phyloP scores from a whole-genome alignment of 495 filamentous ascomycete species.

The Hypoxylon fuscum region DNA sequence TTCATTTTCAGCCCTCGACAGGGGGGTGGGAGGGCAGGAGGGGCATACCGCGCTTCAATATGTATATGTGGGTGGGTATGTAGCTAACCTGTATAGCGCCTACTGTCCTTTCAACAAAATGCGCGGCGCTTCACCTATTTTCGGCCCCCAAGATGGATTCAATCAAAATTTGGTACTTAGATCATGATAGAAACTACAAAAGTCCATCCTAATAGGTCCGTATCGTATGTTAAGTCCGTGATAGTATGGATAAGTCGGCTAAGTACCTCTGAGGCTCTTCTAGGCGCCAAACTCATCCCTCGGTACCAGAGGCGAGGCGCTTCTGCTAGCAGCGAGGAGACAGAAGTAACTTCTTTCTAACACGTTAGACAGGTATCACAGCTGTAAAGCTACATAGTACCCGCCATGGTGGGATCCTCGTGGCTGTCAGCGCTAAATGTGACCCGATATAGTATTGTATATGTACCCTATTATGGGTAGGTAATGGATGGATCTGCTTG shows the following conservation, averaged over 20 bases:
- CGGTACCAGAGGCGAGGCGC: background rate
- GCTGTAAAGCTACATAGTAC: no score
- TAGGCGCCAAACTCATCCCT: background rate
- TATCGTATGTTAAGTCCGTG: background rate
- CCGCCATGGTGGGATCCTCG: slow-evolving; percentile 3
- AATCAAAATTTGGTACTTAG: slow-evolving; percentile 1
- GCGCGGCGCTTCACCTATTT: slow-evolving; percentile 3
- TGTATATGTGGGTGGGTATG: no score
- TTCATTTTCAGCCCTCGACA: slow-evolving; percentile 20
- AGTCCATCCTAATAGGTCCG: background rate
- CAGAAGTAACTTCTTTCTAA: background rate
- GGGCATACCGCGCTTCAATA: no score
- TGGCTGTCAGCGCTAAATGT: slow-evolving; percentile 11
- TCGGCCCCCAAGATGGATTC: slow-evolving; percentile 22
- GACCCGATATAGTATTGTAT: slow-evolving; percentile 24
- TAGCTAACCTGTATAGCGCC: no score
- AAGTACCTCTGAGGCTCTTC: background rate
- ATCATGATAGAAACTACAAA: background rate
- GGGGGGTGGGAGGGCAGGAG: background rate
- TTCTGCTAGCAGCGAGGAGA: background rate
- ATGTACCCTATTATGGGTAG: slow-evolving; percentile 14
- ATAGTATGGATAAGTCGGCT: background rate
- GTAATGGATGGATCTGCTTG: slow-evolving; percentile 7
- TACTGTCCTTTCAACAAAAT: no score
- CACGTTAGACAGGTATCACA: slow-evolving; percentile 2